A percentile compares a stretch with the other conserved stretches of the same genome.
Conservation (phyloP, 192 early-diverging fungal species). For the Physocladia obscura region DNA sequence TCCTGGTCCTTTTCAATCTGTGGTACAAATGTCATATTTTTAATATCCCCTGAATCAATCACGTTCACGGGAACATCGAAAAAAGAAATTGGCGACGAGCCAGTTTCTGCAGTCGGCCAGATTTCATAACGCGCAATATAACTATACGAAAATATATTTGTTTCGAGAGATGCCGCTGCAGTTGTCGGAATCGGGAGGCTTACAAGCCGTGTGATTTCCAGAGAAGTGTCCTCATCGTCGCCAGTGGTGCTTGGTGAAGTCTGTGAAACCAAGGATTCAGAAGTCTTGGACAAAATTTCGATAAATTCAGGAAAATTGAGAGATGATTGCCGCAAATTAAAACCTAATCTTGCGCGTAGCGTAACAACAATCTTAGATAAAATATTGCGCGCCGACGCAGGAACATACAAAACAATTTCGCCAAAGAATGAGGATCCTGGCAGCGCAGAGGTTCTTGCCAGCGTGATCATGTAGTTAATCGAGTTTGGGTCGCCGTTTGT, state of each 20-base stretch:
- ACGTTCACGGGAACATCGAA: conserved; percentile 14
- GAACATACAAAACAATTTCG: neutral
- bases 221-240: too few species aligned
- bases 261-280: neutral
- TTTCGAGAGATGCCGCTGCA: neutral
- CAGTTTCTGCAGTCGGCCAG: neutral
- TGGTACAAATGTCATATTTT: neutral
- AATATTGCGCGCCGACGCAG: too few species aligned
- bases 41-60: neutral
- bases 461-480: conserved; percentile 11
- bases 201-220: neutral
- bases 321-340: too few species aligned
- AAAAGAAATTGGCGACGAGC: neutral
- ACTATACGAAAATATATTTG: neutral
- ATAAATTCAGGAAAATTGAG: neutral
- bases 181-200: neutral
- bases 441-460: conserved; percentile 2
- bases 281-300: neutral
- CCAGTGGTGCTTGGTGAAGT: neutral
- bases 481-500: conserved; percentile 19
- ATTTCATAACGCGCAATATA: conserved; percentile 1
- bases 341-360: neutral
- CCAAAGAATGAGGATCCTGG: neutral
- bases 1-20: neutral
- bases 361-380: neutral